Percentiles rank a stretch among this genome's conserved stretches.
Conservation (phyloP, 192 early-diverging fungal species). For the Pilobolus umbonatus region DNA sequence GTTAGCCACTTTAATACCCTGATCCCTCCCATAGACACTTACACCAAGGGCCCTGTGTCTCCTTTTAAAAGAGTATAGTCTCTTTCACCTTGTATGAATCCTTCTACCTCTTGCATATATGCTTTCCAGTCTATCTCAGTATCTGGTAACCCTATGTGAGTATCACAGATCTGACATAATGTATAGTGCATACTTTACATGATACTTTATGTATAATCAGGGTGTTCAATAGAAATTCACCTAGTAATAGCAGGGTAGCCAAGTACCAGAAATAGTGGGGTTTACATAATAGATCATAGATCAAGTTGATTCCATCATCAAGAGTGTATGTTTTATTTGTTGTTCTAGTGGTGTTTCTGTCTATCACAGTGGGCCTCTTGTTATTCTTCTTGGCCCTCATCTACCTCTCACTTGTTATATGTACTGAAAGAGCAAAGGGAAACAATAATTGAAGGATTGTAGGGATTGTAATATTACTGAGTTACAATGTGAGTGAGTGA, state of each 20-base stretch:
- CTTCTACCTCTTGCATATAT: conserved; percentile 90
- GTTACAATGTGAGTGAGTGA: no score
- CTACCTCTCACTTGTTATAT: no score
- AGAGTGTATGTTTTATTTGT: conserved; percentile 8
- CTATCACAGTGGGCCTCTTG: no score
- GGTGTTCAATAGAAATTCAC: conserved; percentile 46
- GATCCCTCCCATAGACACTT: conserved; percentile 17
- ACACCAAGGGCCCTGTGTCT: conserved; percentile 92
- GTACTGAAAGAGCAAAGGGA: no score
- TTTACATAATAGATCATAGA: conserved; percentile 31
- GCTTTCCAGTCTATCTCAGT: conserved; percentile 97
- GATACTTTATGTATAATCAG: conserved; percentile 55
- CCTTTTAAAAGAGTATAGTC: conserved; percentile 78
- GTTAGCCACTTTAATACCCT: neutral
- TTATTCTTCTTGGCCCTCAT: no score
- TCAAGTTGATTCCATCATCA: conserved; percentile 13
- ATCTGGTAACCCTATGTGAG: conserved; percentile 37
- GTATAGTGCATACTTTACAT: conserved; percentile 39
- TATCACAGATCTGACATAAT: neutral
- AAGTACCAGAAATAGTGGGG: conserved; percentile 47
- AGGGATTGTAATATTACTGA: no score
- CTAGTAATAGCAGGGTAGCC: conserved; percentile 39
- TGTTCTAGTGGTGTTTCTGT: no score
- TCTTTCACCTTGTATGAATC: conserved; percentile 75
- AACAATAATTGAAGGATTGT: no score